A percentile compares a stretch with the other conserved stretches of the same genome.
These are phyloP conservation scores for Gossypium anomalum DNA, from an alignment of 345 rosid genomes.

Conservation along the genomic window DNA sequence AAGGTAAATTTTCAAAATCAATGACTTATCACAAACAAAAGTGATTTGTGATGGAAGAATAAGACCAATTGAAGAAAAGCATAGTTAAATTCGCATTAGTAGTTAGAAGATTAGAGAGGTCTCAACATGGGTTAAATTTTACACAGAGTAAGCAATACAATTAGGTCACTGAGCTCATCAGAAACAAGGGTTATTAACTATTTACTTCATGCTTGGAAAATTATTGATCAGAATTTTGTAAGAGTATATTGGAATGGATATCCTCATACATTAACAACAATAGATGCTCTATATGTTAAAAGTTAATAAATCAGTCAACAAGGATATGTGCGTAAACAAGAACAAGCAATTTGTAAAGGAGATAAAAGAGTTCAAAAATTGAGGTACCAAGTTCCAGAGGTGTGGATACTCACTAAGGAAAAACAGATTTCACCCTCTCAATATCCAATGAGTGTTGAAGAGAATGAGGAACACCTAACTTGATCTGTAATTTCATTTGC, in stretches of 20 bases:
- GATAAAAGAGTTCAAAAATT: neutral
- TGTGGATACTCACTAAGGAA: constrained; percentile 70
- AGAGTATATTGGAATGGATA: neutral
- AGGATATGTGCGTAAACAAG: neutral
- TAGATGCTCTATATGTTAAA: neutral
- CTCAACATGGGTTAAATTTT: neutral
- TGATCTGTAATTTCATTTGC: constrained; percentile 82
- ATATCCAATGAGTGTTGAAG: constrained; percentile 68
- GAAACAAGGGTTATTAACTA: neutral
- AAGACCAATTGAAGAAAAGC: neutral
- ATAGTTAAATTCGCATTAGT: neutral
- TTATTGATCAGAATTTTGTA: neutral
- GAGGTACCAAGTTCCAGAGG: neutral
- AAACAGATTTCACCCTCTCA: constrained; percentile 65
- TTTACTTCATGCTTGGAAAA: neutral
- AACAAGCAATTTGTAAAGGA: neutral
- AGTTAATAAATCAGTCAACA: neutral
- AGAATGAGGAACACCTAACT: constrained; percentile 84
- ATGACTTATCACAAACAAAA: neutral
- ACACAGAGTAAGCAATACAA: neutral
- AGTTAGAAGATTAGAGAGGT: neutral
- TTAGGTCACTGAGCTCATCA: neutral
- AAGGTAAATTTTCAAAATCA: neutral
- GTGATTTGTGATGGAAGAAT: neutral
- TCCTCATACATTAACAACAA: neutral